Evolutionary conservation across 306 rosid genomes (phyloP).

Genomic region (Fragaria ananassa): DNA sequence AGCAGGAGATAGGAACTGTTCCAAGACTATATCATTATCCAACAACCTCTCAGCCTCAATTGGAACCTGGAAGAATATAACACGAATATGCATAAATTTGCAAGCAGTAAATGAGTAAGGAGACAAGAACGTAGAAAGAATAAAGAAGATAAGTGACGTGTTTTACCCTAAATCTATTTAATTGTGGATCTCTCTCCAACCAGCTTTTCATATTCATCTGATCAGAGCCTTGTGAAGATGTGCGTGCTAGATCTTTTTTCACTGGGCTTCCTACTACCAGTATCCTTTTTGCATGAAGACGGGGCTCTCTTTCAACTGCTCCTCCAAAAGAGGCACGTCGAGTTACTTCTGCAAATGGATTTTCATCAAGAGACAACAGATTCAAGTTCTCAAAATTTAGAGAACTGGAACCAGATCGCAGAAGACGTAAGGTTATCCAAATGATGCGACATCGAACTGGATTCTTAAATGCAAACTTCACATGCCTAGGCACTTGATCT

Average conservation of each 20-base stretch:
- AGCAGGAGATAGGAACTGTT: slow-evolving; percentile 62
- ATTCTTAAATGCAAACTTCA: slow-evolving; percentile 73
- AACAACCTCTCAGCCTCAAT: slow-evolving; percentile 77
- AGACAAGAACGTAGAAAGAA: slow-evolving; percentile 14
- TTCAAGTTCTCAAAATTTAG: slow-evolving; percentile 65
- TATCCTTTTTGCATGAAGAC: slow-evolving; percentile 94
- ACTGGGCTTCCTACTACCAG: slow-evolving; percentile 67
- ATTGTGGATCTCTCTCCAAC: slow-evolving; percentile 80
- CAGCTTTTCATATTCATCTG: slow-evolving; percentile 52
- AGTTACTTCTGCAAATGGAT: slow-evolving; percentile 71
- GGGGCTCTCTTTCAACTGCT: slow-evolving; percentile 58
- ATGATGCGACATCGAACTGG: slow-evolving; percentile 85
- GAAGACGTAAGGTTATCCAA: slow-evolving; percentile 86
- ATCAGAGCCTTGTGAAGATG: slow-evolving; percentile 58
- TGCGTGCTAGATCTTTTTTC: slow-evolving; percentile 53
- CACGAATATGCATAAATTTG: slow-evolving; percentile 3
- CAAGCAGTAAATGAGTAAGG: slow-evolving; percentile 5
- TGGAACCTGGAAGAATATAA: slow-evolving; percentile 62
- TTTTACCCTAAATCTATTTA: slow-evolving; percentile 80
- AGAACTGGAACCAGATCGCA: slow-evolving; percentile 78
- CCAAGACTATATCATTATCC: slow-evolving; percentile 72
- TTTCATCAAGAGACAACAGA: slow-evolving; percentile 78
- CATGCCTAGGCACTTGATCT: slow-evolving; percentile 66
- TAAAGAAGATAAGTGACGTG: slow-evolving; percentile 12
- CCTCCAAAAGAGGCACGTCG: slow-evolving; percentile 87